A percentile compares a stretch with the other conserved stretches of the same genome.
phyloP scores from a whole-genome alignment of 495 filamentous ascomycete genomes.

The Trichoderma erinaceum region DNA sequence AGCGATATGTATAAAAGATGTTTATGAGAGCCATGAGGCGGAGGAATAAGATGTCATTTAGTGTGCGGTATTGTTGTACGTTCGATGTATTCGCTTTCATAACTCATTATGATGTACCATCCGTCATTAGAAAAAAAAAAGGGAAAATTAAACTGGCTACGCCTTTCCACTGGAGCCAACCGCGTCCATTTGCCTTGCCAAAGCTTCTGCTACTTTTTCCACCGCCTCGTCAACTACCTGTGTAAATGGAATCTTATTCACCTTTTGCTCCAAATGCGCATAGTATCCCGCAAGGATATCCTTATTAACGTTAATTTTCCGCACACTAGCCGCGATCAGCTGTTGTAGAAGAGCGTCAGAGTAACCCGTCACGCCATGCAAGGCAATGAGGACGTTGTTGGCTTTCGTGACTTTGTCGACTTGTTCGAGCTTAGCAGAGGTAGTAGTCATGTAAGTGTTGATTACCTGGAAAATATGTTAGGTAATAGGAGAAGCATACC shows the following conservation, averaged over 20 bases:
- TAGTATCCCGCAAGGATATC: slow-evolving; percentile 69
- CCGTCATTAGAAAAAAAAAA: background rate
- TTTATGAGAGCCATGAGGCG: too few species aligned
- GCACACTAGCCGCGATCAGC: slow-evolving; percentile 65
- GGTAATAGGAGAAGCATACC: background rate
- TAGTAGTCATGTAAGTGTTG: background rate
- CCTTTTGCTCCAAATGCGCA: slow-evolving; percentile 58
- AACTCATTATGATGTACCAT: too few species aligned
- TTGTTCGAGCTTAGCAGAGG: slow-evolving; percentile 40
- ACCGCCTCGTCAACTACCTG: slow-evolving; percentile 67
- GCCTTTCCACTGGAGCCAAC: slow-evolving; percentile 62
- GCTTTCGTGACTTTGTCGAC: slow-evolving; percentile 58
- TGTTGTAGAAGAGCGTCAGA: slow-evolving; percentile 54
- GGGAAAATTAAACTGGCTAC: background rate
- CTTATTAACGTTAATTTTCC: slow-evolving; percentile 80
- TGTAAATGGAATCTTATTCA: slow-evolving; percentile 58
- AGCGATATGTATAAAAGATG: too few species aligned
- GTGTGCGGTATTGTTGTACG: too few species aligned
- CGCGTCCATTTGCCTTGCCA: slow-evolving; percentile 70
- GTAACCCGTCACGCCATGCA: slow-evolving; percentile 50
- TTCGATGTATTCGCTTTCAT: too few species aligned
- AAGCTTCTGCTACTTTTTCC: slow-evolving; percentile 63
- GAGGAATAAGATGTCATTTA: too few species aligned
- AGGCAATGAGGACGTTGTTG: slow-evolving; percentile 55
- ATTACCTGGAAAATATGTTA: background rate